Conservation (phyloP, 305 asterid species). For the Withania somnifera region DNA sequence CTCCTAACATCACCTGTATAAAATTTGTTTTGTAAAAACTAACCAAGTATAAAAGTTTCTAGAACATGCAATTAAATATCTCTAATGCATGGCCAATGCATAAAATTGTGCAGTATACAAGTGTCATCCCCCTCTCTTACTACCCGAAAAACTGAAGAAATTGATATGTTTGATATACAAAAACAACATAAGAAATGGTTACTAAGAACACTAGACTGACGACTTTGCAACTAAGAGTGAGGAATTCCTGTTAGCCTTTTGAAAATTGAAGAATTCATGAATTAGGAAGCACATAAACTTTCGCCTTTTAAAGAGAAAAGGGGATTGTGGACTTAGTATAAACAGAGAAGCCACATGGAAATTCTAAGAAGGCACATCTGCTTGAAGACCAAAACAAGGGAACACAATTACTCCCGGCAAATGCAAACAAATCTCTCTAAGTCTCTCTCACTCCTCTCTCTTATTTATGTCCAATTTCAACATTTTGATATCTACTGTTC, state of each 20-base stretch:
- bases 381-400: not conserved
- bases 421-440: not conserved
- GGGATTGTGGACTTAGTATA: not conserved
- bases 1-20: constrained; percentile 83
- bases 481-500: not conserved
- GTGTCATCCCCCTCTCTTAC: not conserved
- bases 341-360: not conserved
- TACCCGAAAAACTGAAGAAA: not conserved
- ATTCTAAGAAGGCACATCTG: not conserved
- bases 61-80: not conserved
- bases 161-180: not conserved
- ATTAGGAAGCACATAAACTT: not conserved
- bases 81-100: not conserved
- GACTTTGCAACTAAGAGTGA: not conserved
- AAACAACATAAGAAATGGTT: not conserved
- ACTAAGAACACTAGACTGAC: not conserved
- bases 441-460: not conserved
- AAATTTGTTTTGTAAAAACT: not conserved
- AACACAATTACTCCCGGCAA: not conserved
- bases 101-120: not conserved
- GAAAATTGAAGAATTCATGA: not conserved
- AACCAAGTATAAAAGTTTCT: not conserved
- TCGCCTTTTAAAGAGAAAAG: not conserved
- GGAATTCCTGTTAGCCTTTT: not conserved
- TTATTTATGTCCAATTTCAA: not conserved